These are phyloP conservation scores for Sequoia sempervirens DNA, from an alignment of 75 land plant species.

Conservation along the genomic window DNA sequence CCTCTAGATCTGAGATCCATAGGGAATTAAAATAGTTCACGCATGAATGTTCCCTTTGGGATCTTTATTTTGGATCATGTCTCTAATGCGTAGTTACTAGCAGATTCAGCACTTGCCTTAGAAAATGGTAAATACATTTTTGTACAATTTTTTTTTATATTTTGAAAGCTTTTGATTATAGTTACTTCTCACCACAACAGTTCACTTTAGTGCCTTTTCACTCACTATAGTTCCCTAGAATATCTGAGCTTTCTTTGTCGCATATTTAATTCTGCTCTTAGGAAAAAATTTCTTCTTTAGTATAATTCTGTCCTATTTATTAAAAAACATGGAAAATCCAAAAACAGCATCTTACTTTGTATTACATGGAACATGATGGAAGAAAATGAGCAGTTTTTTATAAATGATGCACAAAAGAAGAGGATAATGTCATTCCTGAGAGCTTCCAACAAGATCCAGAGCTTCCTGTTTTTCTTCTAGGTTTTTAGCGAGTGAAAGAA, in stretches of 20 bases:
- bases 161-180: not conserved
- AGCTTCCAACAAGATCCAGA: conserved; percentile 30
- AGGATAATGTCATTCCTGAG: not conserved
- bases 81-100: not conserved
- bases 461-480: conserved; percentile 53
- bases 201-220: not conserved
- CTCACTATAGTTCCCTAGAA: not conserved
- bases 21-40: not conserved
- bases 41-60: no score
- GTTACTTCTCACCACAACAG: not conserved
- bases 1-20: not conserved
- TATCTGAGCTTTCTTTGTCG: not conserved
- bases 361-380: not conserved
- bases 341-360: not conserved
- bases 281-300: not conserved
- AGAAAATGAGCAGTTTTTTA: not conserved
- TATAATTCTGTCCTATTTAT: no score
- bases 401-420: not conserved
- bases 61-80: not conserved
- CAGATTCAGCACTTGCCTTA: not conserved
- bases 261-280: not conserved
- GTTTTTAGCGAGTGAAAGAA: conserved; percentile 58
- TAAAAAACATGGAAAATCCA: not conserved
- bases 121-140: not conserved
- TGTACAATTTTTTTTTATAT: not conserved